These are phyloP conservation scores for Calocybe gambosa DNA, from an alignment of 1,284 basidiomycete genomes.

Conservation along the genomic window DNA sequence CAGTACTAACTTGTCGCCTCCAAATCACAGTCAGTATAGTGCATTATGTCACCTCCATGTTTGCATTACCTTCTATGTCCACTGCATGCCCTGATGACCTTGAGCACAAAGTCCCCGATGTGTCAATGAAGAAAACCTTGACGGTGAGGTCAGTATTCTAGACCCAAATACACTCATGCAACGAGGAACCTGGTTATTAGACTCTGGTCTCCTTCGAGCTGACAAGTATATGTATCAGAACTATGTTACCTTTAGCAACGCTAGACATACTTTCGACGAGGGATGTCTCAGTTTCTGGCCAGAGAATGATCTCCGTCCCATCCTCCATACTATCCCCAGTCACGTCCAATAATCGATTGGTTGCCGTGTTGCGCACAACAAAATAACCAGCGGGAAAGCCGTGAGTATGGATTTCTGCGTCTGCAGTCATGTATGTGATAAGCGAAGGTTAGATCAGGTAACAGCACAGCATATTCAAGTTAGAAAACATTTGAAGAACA, in stretches of 20 bases:
- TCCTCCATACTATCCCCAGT: conserved; percentile 51
- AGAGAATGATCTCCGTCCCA: conserved; percentile 59
- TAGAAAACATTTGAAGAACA: background rate
- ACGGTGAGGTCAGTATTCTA: conserved; percentile 1
- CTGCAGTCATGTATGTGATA: background rate
- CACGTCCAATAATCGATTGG: conserved; percentile 59
- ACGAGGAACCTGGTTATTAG: conserved; percentile 61
- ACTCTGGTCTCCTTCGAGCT: conserved; percentile 61
- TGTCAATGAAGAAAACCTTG: conserved; percentile 77
- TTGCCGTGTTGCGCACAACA: conserved; percentile 57
- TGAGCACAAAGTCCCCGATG: conserved; percentile 66
- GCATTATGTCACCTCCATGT: background rate
- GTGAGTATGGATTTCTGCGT: conserved; percentile 21
- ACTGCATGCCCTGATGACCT: conserved; percentile 74
- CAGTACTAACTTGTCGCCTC: conserved; percentile 49
- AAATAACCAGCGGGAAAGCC: conserved; percentile 79
- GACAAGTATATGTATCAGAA: conserved; percentile 2
- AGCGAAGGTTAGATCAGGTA: background rate
- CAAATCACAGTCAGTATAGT: background rate
- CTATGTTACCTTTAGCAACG: background rate
- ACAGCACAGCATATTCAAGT: background rate
- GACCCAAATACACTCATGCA: conserved; percentile 1
- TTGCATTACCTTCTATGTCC: conserved; percentile 57
- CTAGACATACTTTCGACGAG: conserved; percentile 60
- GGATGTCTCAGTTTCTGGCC: conserved; percentile 64